These are phyloP conservation scores for Russula vinacea DNA, from an alignment of 768 basidiomycete genomes.

Conservation along the genomic window DNA sequence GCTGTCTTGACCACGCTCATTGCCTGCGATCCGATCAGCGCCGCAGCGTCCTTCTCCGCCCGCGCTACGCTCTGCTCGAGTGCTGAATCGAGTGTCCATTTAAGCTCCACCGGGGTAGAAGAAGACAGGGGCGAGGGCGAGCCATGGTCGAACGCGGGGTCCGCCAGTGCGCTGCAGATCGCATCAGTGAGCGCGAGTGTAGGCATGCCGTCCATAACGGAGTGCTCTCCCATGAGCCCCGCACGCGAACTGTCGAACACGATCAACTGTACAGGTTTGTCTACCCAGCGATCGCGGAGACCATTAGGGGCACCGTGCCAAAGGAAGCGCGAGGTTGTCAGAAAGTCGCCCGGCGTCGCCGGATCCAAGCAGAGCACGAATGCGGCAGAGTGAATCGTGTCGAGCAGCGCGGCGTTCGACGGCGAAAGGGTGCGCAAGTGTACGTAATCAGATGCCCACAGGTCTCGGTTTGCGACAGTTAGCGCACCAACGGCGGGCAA, in stretches of 20 bases:
- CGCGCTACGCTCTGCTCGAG: constrained; percentile 50
- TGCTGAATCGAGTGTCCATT: constrained; percentile 56
- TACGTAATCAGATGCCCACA: constrained; percentile 61
- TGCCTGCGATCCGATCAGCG: constrained; percentile 61
- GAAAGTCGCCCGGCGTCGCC: constrained; percentile 49
- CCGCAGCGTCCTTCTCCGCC: constrained; percentile 54
- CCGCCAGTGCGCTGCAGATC: constrained; percentile 56
- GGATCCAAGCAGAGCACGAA: constrained; percentile 79
- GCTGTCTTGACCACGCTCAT: constrained; percentile 60
- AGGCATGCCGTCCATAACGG: constrained; percentile 87
- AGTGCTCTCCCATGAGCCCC: constrained; percentile 92
- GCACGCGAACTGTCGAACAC: constrained; percentile 78
- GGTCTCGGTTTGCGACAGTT: constrained; percentile 75
- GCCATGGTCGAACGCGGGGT: constrained; percentile 64
- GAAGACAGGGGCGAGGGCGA: constrained; percentile 31
- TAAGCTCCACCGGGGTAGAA: constrained; percentile 50
- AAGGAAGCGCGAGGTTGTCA: constrained; percentile 63
- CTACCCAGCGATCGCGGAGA: constrained; percentile 79
- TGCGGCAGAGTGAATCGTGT: constrained; percentile 79
- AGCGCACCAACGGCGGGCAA: constrained; percentile 74
- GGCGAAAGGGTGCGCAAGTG: constrained; percentile 49
- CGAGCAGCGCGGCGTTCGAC: constrained; percentile 60
- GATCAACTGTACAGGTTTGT: constrained; percentile 87
- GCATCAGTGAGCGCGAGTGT: constrained; percentile 70
- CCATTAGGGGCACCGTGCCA: constrained; percentile 74